phyloP scores from a whole-genome alignment of 2,329 filamentous ascomycete species.

The Epichloe uncinata region DNA sequence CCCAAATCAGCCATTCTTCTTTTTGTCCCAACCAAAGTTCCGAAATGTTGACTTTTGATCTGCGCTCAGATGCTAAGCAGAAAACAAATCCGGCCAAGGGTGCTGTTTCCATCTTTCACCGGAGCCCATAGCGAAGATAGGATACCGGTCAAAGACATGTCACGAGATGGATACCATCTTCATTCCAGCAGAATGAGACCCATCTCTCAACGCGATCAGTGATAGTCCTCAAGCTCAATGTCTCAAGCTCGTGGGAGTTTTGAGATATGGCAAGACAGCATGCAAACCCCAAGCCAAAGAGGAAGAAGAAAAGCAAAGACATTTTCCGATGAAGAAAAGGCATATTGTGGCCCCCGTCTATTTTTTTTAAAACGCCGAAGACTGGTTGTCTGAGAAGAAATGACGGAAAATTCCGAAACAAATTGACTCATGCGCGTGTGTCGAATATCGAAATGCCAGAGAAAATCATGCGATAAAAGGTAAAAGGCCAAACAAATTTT shows the following conservation, averaged over 20 bases:
- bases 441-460: not conserved
- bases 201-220: not conserved
- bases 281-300: not conserved
- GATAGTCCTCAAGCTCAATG: not conserved
- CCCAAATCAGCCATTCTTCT: not conserved
- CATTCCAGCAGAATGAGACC: conserved; percentile 15
- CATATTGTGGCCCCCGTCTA: conserved; percentile 17
- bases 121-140: not conserved
- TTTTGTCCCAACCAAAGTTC: not conserved
- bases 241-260: conserved; percentile 7
- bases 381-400: conserved; percentile 8
- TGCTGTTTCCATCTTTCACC: not conserved
- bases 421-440: conserved; percentile 7
- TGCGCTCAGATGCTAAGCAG: not conserved
- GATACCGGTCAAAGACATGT: conserved; percentile 17
- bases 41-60: not conserved
- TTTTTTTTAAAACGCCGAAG: conserved; percentile 19
- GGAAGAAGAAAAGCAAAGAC: conserved; percentile 3
- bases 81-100: not conserved
- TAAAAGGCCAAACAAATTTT: conserved; percentile 9
- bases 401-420: conserved; percentile 1
- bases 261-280: conserved; percentile 8
- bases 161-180: conserved; percentile 14
- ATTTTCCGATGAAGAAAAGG: conserved; percentile 8
- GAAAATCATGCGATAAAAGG: not conserved